Percentiles rank a stretch among this genome's conserved stretches.
Evolutionary conservation across 2,329 filamentous ascomycete species (phyloP).

Genomic region (Scedosporium minutisporum): DNA sequence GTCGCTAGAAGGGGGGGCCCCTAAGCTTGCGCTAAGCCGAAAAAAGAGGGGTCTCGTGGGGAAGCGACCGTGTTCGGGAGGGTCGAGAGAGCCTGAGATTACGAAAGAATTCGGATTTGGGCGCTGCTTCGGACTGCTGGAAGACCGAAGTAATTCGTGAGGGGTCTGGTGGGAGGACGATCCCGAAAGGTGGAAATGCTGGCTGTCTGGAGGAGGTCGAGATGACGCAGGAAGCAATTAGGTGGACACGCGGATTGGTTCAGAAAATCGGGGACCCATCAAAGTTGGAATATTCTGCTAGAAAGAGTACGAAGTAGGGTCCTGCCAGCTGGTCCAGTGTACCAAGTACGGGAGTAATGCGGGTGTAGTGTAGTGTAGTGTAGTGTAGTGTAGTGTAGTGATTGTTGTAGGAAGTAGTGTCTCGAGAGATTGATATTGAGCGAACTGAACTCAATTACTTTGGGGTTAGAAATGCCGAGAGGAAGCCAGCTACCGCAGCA

Average conservation of each 20-base stretch:
- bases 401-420: background rate
- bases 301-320: background rate
- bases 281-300: background rate
- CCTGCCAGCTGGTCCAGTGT: background rate
- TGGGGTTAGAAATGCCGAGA: background rate
- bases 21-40: background rate
- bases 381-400: no score
- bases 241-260: background rate
- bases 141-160: background rate
- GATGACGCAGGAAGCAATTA: constrained; percentile 1
- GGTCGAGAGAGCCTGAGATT: background rate
- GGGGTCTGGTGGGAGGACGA: background rate
- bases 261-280: constrained; percentile 1
- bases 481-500: constrained; percentile 6
- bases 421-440: no score
- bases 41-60: background rate
- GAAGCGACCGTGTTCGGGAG: background rate
- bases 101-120: background rate
- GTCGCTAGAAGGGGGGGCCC: no score
- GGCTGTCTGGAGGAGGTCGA: background rate
- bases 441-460: background rate
- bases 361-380: background rate
- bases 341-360: background rate
- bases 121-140: background rate
- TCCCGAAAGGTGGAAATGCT: background rate